A percentile compares a stretch with the other conserved stretches of the same genome.
These are phyloP conservation scores for Solanum megistacrolobum DNA, from an alignment of 257 asterid species.

Conservation along the genomic window DNA sequence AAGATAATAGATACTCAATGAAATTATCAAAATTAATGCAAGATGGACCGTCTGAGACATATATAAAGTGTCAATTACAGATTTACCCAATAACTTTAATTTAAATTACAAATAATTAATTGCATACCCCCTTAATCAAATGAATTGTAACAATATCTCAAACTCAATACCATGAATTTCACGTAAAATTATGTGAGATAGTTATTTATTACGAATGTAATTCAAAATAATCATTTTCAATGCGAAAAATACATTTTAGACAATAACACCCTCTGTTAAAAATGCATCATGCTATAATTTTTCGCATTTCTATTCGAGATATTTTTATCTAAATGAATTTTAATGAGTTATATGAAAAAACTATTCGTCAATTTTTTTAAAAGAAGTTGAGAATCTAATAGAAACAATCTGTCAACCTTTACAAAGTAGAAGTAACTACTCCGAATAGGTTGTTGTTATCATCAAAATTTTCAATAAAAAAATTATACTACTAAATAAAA, in stretches of 20 bases:
- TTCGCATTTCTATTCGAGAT: background rate
- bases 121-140: background rate
- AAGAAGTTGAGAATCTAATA: too few species aligned
- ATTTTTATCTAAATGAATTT: background rate
- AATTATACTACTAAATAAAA: too few species aligned
- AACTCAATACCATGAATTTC: background rate
- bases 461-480: too few species aligned
- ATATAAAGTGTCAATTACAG: background rate
- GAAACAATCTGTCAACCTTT: too few species aligned
- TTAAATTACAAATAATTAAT: too few species aligned
- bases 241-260: background rate
- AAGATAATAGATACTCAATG: background rate
- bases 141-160: background rate
- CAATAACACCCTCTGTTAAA: background rate
- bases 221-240: background rate
- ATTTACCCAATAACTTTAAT: background rate
- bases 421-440: too few species aligned
- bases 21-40: background rate
- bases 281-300: background rate
- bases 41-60: accelerated
- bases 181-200: background rate
- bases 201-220: background rate
- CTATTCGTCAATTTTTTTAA: background rate
- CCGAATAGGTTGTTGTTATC: background rate
- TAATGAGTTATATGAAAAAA: background rate